These are phyloP conservation scores for Aegilops speltoides DNA, from an alignment of 176 grass and related monocot species.

Conservation along the genomic window DNA sequence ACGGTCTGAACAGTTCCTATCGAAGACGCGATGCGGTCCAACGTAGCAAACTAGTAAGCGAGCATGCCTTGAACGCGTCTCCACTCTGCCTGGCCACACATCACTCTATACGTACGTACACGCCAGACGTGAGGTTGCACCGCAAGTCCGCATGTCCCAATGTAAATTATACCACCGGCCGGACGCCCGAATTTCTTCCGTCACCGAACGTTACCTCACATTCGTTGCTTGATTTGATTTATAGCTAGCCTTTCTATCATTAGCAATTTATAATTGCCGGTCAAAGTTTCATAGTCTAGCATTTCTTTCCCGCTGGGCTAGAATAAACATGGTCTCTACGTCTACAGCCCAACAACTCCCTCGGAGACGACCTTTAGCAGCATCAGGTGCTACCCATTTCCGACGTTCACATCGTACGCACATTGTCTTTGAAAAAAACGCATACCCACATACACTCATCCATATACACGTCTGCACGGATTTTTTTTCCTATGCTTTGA, in stretches of 20 bases:
- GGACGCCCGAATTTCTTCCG: neutral
- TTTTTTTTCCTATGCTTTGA: no score
- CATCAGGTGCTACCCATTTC: conserved; percentile 2
- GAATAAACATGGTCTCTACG: neutral
- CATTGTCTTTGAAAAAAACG: no score
- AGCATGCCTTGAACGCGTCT: conserved; percentile 24
- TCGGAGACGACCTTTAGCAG: neutral
- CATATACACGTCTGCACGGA: no score
- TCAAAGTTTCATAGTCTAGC: conserved; percentile 19
- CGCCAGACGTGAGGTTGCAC: neutral
- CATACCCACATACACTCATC: no score
- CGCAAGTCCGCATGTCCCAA: neutral
- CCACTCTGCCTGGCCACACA: neutral
- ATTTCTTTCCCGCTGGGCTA: neutral
- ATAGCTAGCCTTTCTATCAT: neutral
- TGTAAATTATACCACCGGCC: no score
- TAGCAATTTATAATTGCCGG: neutral
- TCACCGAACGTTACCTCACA: neutral
- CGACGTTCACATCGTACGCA: no score
- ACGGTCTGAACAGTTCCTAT: neutral
- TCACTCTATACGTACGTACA: neutral
- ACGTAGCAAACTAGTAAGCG: neutral
- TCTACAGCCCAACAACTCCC: conserved; percentile 3
- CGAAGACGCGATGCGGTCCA: neutral
- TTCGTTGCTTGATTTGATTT: neutral